These are phyloP conservation scores for Debaryomycetaceae sp. DNA, from an alignment of 1,139 yeast genomes.

Conservation along the genomic window DNA sequence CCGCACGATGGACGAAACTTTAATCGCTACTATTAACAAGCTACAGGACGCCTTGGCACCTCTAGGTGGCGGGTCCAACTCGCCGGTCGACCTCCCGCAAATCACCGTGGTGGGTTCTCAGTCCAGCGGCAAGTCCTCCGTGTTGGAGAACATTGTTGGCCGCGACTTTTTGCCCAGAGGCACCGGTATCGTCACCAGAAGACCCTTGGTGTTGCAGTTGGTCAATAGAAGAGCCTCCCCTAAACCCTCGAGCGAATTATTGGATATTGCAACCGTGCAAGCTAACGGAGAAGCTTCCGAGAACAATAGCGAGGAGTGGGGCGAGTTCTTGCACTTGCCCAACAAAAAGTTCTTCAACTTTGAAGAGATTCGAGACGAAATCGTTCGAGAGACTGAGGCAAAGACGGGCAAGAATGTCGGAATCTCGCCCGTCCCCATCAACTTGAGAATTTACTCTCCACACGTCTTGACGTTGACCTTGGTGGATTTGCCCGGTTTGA, in stretches of 20 bases:
- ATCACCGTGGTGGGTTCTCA: conserved; percentile 75
- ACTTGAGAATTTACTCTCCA: conserved; percentile 89
- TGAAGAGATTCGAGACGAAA: conserved; percentile 84
- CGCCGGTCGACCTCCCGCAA: conserved; percentile 75
- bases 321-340: conserved; percentile 91
- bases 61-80: conserved; percentile 73
- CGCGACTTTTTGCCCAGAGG: conserved; percentile 73
- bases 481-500: conserved; percentile 95
- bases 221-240: conserved; percentile 45
- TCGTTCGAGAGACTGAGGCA: conserved; percentile 87
- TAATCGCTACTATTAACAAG: conserved; percentile 85
- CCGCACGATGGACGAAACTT: conserved; percentile 81
- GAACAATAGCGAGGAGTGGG: conserved; percentile 92
- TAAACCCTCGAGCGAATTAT: conserved; percentile 15
- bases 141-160: conserved; percentile 68
- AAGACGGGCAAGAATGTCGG: conserved; percentile 91
- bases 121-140: conserved; percentile 71
- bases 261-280: conserved; percentile 24
- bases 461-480: conserved; percentile 90
- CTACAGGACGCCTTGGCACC: conserved; percentile 93
- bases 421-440: conserved; percentile 86
- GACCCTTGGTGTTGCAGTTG: conserved; percentile 69
- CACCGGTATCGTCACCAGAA: conserved; percentile 71
- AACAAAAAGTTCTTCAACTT: conserved; percentile 81
- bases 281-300: conserved; percentile 44